Percentiles rank a stretch among this genome's conserved stretches.
Conservation (phyloP, 106 monocot genomes). For the Phalaenopsis aphrodite region DNA sequence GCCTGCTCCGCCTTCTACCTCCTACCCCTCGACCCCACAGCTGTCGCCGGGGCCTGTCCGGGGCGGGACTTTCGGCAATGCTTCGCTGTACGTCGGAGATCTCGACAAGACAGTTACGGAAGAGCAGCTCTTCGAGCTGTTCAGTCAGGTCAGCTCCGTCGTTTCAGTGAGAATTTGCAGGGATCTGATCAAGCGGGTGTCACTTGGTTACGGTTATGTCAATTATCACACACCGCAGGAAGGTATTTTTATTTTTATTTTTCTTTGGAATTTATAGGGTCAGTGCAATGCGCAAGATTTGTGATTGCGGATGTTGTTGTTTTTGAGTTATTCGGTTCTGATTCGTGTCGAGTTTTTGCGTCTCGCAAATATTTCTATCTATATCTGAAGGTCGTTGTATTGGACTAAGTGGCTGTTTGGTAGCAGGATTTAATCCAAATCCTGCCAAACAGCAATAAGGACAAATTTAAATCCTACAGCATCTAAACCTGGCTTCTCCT, state of each 20-base stretch:
- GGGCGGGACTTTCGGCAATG: conserved; percentile 9
- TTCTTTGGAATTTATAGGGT: neutral
- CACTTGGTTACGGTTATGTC: conserved; percentile 57
- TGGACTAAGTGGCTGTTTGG: too few relatives aligned
- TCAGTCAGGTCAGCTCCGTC: conserved; percentile 28
- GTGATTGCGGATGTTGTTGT: neutral
- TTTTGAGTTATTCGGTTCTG: neutral
- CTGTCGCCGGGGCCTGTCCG: conserved; percentile 1
- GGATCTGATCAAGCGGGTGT: conserved; percentile 23
- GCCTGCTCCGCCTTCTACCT: neutral
- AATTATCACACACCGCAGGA: conserved; percentile 23
- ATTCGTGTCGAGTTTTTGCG: neutral
- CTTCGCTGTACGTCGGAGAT: conserved; percentile 53
- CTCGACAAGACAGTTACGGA: conserved; percentile 35
- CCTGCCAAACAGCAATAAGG: too few relatives aligned
- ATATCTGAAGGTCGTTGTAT: neutral
- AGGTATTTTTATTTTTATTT: neutral
- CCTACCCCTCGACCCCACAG: conserved; percentile 1
- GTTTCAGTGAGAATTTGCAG: conserved; percentile 49
- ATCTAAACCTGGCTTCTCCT: too few relatives aligned
- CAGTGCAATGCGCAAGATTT: neutral
- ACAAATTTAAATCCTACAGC: too few relatives aligned
- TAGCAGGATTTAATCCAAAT: too few relatives aligned
- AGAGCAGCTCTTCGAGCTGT: conserved; percentile 26
- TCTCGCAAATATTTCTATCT: neutral